Conservation (phyloP, 352 stramenopile genomes). For the Phytophthora sp. region DNA sequence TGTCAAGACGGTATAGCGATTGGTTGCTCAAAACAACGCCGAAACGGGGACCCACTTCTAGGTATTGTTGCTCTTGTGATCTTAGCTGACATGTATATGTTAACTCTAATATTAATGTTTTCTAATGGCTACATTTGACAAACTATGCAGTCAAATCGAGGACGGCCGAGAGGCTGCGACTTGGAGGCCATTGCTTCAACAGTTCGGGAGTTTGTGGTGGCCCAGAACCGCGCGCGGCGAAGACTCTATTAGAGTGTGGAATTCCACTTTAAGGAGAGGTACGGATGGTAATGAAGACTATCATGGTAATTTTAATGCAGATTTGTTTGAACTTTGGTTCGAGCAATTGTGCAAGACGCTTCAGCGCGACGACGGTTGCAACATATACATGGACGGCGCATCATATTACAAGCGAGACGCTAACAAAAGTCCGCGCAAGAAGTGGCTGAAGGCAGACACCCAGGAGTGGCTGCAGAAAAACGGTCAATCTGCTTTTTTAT, state of each 20-base stretch:
- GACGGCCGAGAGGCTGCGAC: too few species aligned
- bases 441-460: too few species aligned
- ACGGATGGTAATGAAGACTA: neutral
- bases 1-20: too few species aligned
- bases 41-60: too few species aligned
- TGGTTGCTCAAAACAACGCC: too few species aligned
- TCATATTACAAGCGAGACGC: neutral
- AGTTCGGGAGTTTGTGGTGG: too few species aligned
- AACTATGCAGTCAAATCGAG: too few species aligned
- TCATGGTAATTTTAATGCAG: neutral
- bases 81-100: too few species aligned
- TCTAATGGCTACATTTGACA: too few species aligned
- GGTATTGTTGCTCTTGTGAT: too few species aligned
- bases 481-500: neutral
- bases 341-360: neutral
- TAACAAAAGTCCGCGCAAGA: neutral
- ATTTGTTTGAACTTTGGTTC: neutral
- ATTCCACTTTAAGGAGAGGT: neutral
- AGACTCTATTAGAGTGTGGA: neutral
- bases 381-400: neutral
- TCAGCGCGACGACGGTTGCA: neutral
- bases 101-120: too few species aligned
- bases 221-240: neutral
- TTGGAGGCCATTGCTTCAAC: too few species aligned
- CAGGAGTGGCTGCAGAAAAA: neutral